phyloP scores from a whole-genome alignment of 1,284 basidiomycete genomes.

The Leccinum solheimii region DNA sequence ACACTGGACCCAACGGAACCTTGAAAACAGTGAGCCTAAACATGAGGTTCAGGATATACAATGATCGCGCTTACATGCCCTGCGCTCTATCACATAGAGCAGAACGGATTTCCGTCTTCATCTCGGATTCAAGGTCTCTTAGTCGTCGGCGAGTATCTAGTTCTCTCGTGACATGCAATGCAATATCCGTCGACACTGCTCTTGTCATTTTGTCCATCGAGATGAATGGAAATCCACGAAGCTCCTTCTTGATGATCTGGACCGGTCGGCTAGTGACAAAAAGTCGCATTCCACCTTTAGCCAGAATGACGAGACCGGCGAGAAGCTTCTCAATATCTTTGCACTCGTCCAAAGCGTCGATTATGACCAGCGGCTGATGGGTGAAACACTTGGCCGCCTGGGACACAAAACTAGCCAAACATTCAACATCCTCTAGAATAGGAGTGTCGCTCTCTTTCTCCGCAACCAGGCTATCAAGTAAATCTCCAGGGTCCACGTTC shows the following conservation, averaged over 20 bases:
- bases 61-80: conserved; percentile 10
- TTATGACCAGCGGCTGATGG: conserved; percentile 5
- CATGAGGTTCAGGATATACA: background rate
- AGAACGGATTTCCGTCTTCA: conserved; percentile 10
- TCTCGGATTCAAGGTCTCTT: background rate
- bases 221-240: conserved; percentile 2
- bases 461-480: conserved; percentile 1
- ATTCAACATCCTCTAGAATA: background rate
- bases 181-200: conserved; percentile 8
- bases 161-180: conserved; percentile 13
- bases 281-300: conserved; percentile 4
- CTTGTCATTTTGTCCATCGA: conserved; percentile 7
- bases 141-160: conserved; percentile 12
- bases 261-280: conserved; percentile 16
- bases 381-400: background rate
- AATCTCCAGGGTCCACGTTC: background rate
- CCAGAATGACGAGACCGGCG: background rate
- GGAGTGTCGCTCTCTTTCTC: background rate
- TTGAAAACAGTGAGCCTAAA: background rate
- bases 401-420: conserved; percentile 2
- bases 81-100: conserved; percentile 9
- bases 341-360: conserved; percentile 18
- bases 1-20: conserved; percentile 18
- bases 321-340: conserved; percentile 8
- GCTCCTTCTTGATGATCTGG: conserved; percentile 6